These are phyloP conservation scores for Paecilomyces fulvus DNA, from an alignment of 2,329 filamentous ascomycete genomes.

Conservation along the genomic window DNA sequence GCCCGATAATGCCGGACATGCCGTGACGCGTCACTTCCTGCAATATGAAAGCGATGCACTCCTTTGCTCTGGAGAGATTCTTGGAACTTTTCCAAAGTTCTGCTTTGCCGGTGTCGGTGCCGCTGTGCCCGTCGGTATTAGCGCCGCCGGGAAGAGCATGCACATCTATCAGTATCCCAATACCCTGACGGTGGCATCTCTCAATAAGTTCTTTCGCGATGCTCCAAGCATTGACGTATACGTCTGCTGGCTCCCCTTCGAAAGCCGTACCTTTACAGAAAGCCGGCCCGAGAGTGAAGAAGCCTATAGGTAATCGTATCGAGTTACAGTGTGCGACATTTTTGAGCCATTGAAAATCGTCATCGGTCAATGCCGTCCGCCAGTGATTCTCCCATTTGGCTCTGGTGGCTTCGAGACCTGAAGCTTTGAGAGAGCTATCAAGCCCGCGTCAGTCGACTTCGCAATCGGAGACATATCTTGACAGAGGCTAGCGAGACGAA, in stretches of 20 bases:
- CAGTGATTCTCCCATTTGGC: conserved; percentile 48
- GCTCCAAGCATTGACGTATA: conserved; percentile 48
- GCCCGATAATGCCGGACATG: conserved; percentile 42
- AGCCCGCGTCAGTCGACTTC: background rate
- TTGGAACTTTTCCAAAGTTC: conserved; percentile 42
- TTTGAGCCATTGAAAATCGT: conserved; percentile 46
- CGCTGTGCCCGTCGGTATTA: conserved; percentile 48
- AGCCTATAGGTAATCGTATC: conserved; percentile 53
- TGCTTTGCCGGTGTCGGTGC: conserved; percentile 44
- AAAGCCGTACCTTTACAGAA: conserved; percentile 48
- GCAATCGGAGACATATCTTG: background rate
- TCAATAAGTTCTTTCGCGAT: conserved; percentile 41
- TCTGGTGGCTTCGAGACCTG: conserved; percentile 42
- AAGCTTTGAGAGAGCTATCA: conserved; percentile 33
- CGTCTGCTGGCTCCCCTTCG: conserved; percentile 32
- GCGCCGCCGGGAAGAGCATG: conserved; percentile 53
- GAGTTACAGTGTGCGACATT: conserved; percentile 47
- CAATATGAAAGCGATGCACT: conserved; percentile 44
- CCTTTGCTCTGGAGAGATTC: conserved; percentile 39
- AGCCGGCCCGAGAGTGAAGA: conserved; percentile 46
- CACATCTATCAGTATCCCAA: conserved; percentile 51
- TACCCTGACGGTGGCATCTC: conserved; percentile 39
- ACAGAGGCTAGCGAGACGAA: conserved; percentile 8
- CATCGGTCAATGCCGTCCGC: conserved; percentile 41
- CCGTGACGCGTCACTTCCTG: conserved; percentile 33